These are phyloP conservation scores for Spongospora subterranea DNA, from an alignment of 208 protist genomes.

Conservation along the genomic window DNA sequence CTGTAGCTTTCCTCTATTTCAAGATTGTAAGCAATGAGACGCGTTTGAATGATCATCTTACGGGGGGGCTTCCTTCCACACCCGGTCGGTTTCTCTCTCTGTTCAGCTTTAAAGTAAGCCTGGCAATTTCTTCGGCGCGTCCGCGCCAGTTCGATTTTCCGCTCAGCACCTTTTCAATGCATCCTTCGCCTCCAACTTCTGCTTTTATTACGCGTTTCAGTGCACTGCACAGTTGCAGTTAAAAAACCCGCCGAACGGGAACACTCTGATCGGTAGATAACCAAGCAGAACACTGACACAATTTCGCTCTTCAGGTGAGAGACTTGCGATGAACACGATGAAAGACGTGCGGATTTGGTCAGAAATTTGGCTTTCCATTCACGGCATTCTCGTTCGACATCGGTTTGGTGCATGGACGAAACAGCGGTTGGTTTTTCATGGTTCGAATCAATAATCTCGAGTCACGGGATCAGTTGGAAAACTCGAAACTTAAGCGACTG, in stretches of 20 bases:
- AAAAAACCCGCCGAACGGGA: not conserved
- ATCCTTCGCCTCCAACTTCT: not conserved
- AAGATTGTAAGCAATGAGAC: no score
- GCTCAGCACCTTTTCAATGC: not conserved
- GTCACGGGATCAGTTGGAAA: no score
- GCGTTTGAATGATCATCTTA: no score
- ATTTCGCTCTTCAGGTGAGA: slow-evolving; percentile 31
- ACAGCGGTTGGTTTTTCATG: not conserved
- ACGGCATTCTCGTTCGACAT: not conserved
- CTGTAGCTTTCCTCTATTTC: not conserved
- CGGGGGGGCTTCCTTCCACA: not conserved
- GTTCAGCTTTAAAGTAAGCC: not conserved
- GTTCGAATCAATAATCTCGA: no score
- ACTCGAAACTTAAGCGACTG: no score
- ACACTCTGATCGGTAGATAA: no score
- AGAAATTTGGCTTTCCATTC: slow-evolving; percentile 4
- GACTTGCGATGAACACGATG: not conserved
- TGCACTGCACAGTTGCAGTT: not conserved
- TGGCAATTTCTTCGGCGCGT: not conserved
- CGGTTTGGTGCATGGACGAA: no score
- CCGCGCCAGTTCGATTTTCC: slow-evolving; percentile 9
- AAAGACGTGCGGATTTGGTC: not conserved
- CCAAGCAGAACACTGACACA: not conserved
- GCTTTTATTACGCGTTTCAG: slow-evolving; percentile 48
- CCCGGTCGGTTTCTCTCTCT: not conserved